phyloP scores from a whole-genome alignment of 2,329 filamentous ascomycete species.

The Fusarium xylarioides region DNA sequence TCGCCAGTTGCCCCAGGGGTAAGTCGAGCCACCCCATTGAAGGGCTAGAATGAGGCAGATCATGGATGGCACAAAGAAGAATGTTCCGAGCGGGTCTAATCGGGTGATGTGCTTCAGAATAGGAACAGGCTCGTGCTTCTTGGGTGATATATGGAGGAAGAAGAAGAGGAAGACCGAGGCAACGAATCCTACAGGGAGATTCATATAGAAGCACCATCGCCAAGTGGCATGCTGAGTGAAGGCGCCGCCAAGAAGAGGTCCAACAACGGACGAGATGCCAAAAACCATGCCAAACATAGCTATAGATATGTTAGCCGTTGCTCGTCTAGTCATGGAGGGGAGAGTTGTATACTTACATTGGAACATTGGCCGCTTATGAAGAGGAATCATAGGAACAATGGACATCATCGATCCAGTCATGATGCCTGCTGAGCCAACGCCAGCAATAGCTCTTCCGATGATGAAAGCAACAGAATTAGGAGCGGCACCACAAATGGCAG shows the following conservation, averaged over 20 bases:
- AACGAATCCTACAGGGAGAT: constrained; percentile 64
- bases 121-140: constrained; percentile 42
- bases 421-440: constrained; percentile 65
- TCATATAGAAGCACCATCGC: constrained; percentile 69
- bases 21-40: constrained; percentile 68
- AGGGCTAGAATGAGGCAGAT: constrained; percentile 69
- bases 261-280: constrained; percentile 62
- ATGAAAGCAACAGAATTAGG: constrained; percentile 64
- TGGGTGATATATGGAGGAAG: constrained; percentile 56
- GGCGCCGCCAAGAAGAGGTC: constrained; percentile 63
- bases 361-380: constrained; percentile 68
- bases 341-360: constrained; percentile 49
- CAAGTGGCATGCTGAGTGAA: constrained; percentile 60
- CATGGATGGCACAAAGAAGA: constrained; percentile 67
- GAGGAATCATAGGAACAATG: constrained; percentile 66
- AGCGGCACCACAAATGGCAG: constrained; percentile 63
- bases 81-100: constrained; percentile 67
- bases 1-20: constrained; percentile 62
- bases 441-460: constrained; percentile 65
- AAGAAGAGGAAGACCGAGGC: constrained; percentile 59
- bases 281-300: constrained; percentile 64
- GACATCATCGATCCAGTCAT: constrained; percentile 66
- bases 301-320: constrained; percentile 30
- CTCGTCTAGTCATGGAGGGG: neutral
- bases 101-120: constrained; percentile 57